Conservation (phyloP, 768 basidiomycete species). For the Russula compacta region DNA sequence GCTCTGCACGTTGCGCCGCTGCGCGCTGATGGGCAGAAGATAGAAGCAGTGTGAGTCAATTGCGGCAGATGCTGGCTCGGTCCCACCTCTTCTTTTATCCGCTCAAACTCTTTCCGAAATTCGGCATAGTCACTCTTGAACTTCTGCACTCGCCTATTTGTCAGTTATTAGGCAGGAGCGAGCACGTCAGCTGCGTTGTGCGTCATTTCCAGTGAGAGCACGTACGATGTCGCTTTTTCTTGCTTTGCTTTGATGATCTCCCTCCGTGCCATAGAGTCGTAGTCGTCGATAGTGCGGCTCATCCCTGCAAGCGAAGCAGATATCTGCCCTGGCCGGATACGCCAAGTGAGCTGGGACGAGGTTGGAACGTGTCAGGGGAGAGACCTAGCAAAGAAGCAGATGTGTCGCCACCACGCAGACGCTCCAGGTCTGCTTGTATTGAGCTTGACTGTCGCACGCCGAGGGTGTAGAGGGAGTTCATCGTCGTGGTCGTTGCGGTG, state of each 20-base stretch:
- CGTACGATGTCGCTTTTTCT: constrained; percentile 89
- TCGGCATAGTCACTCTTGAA: constrained; percentile 83
- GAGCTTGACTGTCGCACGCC: constrained; percentile 89
- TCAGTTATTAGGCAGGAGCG: background rate
- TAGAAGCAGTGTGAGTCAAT: background rate
- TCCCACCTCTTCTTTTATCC: constrained; percentile 51
- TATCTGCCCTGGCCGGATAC: constrained; percentile 71
- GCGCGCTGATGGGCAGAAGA: constrained; percentile 37
- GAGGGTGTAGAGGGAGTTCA: constrained; percentile 94
- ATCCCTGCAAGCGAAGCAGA: constrained; percentile 94
- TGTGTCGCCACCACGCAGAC: constrained; percentile 69
- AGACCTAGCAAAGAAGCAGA: constrained; percentile 79
- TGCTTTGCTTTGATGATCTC: constrained; percentile 96
- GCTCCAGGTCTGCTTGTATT: constrained; percentile 77
- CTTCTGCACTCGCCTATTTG: constrained; percentile 83
- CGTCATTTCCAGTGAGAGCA: constrained; percentile 1
- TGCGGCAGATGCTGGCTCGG: background rate
- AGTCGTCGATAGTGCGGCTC: constrained; percentile 92
- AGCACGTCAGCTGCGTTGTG: background rate
- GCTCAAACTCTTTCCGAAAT: constrained; percentile 75
- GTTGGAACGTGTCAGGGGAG: constrained; percentile 22
- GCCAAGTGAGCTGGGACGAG: constrained; percentile 19
- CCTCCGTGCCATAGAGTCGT: constrained; percentile 91
- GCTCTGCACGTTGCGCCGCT: constrained; percentile 51
- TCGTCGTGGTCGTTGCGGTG: constrained; percentile 26